phyloP scores from a whole-genome alignment of 2,329 filamentous ascomycete genomes.

The Pestalotiopsis fici region DNA sequence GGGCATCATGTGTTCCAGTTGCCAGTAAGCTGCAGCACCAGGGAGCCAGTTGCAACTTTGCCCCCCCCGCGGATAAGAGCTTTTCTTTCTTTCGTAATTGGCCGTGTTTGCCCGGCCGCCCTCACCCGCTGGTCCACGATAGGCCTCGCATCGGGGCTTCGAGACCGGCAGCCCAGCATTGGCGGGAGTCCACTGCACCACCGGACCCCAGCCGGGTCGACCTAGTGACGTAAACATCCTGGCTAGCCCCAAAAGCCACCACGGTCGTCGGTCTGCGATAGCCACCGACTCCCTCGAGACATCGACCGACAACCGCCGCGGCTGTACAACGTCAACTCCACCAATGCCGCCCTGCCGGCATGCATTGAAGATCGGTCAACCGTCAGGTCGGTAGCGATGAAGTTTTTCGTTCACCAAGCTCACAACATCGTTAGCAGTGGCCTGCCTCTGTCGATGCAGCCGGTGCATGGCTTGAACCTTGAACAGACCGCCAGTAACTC shows the following conservation, averaged over 20 bases:
- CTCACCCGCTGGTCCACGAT: not conserved
- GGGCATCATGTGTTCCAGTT: not conserved
- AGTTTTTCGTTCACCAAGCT: not conserved
- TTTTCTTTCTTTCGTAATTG: not conserved
- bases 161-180: slow-evolving; percentile 8
- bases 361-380: not conserved
- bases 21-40: not conserved
- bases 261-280: slow-evolving; percentile 1
- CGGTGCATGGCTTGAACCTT: not conserved
- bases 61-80: slow-evolving; percentile 9
- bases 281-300: not conserved
- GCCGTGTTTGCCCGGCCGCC: not conserved
- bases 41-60: not conserved
- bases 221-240: not conserved
- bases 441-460: not conserved
- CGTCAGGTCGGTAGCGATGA: not conserved
- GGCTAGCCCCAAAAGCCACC: not conserved
- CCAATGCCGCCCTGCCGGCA: not conserved
- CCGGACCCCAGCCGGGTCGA: not conserved
- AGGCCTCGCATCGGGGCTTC: slow-evolving; percentile 8
- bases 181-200: not conserved
- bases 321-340: not conserved
- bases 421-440: not conserved
- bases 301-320: not conserved
- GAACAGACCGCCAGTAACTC: not conserved